Percentiles rank a stretch among this genome's conserved stretches.
Evolutionary conservation across 31 red algal genomes (phyloP).

Genomic region (Asparagopsis taxiformis): DNA sequence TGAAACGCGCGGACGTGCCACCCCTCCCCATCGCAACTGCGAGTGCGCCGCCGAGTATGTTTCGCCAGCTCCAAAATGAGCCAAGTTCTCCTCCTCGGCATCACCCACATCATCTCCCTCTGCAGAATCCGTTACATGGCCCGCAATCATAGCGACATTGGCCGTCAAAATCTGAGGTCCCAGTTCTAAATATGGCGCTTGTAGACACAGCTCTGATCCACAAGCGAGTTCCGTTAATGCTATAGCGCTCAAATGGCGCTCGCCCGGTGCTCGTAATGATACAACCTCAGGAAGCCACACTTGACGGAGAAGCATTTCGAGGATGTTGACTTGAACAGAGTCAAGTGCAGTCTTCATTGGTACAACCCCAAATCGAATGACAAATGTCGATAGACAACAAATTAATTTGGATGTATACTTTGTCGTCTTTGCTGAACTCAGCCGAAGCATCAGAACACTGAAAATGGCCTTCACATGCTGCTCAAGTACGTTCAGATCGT

Average conservation of each 20-base stretch:
- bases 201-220: constrained; percentile 45
- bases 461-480: constrained; percentile 63
- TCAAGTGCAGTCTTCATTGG: constrained; percentile 58
- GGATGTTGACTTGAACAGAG: constrained; percentile 63
- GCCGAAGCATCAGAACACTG: constrained; percentile 75
- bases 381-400: constrained; percentile 59
- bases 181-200: constrained; percentile 47
- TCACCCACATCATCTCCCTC: constrained; percentile 28
- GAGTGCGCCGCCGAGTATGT: constrained; percentile 54
- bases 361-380: constrained; percentile 71
- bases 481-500: constrained; percentile 26
- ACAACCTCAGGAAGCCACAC: constrained; percentile 77
- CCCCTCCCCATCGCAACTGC: constrained; percentile 46
- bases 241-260: constrained; percentile 58
- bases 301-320: constrained; percentile 68
- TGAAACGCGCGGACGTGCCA: background rate
- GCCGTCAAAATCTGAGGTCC: constrained; percentile 60
- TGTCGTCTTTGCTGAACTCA: constrained; percentile 70
- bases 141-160: constrained; percentile 63
- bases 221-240: constrained; percentile 63
- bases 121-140: constrained; percentile 11
- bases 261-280: constrained; percentile 32
- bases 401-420: constrained; percentile 70
- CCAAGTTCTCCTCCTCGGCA: background rate
- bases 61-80: constrained; percentile 48